A percentile compares a stretch with the other conserved stretches of the same genome.
These are phyloP conservation scores for Zasmidium citrigriseum DNA, from an alignment of 2,329 filamentous ascomycete genomes.

Conservation along the genomic window DNA sequence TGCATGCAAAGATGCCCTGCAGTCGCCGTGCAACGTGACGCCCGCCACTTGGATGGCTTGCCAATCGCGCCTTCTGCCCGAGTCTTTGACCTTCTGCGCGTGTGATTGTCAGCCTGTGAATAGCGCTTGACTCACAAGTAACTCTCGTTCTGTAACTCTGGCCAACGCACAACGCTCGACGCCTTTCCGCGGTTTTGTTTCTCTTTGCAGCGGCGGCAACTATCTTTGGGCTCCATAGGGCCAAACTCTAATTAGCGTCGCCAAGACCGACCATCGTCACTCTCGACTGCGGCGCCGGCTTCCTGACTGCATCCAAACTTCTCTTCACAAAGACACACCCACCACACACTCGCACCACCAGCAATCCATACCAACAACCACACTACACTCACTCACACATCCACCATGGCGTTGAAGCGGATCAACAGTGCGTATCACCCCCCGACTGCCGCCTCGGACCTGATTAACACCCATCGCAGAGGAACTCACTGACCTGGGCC, in stretches of 20 bases:
- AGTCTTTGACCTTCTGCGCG: neutral
- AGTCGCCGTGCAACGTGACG: too few species aligned
- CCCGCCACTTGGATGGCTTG: neutral
- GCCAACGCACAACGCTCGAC: neutral
- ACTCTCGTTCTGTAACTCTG: neutral
- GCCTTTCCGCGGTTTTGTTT: neutral
- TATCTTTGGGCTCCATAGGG: neutral
- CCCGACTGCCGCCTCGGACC: neutral
- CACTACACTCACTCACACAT: slow-evolving; percentile 26
- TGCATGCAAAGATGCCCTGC: neutral
- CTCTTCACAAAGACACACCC: slow-evolving; percentile 9
- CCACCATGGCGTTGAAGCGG: slow-evolving; percentile 80
- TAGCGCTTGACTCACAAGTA: neutral
- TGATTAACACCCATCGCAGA: slow-evolving; percentile 18
- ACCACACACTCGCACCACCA: neutral
- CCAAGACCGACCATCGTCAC: slow-evolving; percentile 9
- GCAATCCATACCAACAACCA: slow-evolving; percentile 8
- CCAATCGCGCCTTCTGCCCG: neutral
- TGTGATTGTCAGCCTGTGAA: neutral
- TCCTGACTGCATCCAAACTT: neutral
- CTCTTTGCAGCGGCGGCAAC: neutral
- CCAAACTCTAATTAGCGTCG: neutral
- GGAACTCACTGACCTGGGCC: slow-evolving; percentile 86
- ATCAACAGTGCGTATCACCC: slow-evolving; percentile 65
- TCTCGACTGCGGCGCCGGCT: neutral